These are phyloP conservation scores for Cadophora luteo-olivacea DNA, from an alignment of 2,329 filamentous ascomycete species.

Conservation along the genomic window DNA sequence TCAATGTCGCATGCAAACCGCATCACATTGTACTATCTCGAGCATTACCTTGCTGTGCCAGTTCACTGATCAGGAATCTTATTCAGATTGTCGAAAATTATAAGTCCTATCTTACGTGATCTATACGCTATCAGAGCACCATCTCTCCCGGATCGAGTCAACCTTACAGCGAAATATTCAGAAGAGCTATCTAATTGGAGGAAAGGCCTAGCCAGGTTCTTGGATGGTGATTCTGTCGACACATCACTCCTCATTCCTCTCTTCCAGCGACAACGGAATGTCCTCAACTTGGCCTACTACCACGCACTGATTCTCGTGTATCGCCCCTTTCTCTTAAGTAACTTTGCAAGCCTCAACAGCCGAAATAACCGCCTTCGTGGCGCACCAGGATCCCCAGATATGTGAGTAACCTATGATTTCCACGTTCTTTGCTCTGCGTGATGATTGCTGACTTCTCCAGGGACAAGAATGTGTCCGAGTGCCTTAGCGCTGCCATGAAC, in stretches of 20 bases:
- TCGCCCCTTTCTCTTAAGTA: slow-evolving; percentile 45
- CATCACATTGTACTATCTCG: not conserved
- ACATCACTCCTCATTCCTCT: slow-evolving; percentile 53
- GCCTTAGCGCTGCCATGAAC: slow-evolving; percentile 49
- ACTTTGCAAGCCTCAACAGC: slow-evolving; percentile 39
- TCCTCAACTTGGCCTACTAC: slow-evolving; percentile 46
- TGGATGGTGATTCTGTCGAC: slow-evolving; percentile 51
- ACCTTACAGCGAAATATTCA: slow-evolving; percentile 51
- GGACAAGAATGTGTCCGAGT: slow-evolving; percentile 44
- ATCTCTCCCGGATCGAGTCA: slow-evolving; percentile 41
- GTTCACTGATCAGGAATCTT: not conserved
- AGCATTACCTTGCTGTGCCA: not conserved
- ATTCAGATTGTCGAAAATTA: slow-evolving; percentile 50
- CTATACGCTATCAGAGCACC: slow-evolving; percentile 49
- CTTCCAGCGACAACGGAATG: slow-evolving; percentile 52
- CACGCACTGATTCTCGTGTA: slow-evolving; percentile 46
- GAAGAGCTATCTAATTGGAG: slow-evolving; percentile 53
- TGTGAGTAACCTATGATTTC: not conserved
- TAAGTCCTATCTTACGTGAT: slow-evolving; percentile 52
- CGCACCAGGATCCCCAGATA: slow-evolving; percentile 25
- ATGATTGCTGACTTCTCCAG: not conserved
- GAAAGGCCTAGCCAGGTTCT: slow-evolving; percentile 50
- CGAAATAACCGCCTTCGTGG: slow-evolving; percentile 19
- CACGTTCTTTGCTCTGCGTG: not conserved
- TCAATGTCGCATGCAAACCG: not conserved